Base-by-base conservation (phyloP, 2,329 filamentous ascomycete species). In the Raffaelea deltoideospora region DNA sequence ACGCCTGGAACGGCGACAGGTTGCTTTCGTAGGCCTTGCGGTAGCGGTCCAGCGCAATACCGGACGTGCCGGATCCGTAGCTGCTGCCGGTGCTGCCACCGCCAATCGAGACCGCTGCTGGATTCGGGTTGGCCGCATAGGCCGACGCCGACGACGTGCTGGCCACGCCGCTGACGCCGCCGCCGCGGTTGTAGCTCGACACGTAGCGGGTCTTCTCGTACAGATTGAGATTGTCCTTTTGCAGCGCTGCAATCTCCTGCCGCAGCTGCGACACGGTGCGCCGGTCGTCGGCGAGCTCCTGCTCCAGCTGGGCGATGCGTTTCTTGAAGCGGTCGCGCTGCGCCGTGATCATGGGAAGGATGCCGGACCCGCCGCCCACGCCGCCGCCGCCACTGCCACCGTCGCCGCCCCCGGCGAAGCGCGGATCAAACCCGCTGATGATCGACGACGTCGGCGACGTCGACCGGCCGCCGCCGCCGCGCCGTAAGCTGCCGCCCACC, bases 181-280 rank as follows among this genome's bases (percentile, higher is more conserved):
- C 71, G 32, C 71, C 71, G 37, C 87, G 76, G 55, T 79, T 93
- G 63, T 95, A 98, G 3, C 84, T 87, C 7, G 86, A 94, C 19
- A 96, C 77, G 54, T 98, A 98, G 47, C 90, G 76, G 15, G 88
- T 94, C 68, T 96, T 98, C 58, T 98, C 90, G 56, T 98, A 98
- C 8, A 98, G 68, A 48, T 81, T 86, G 26, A 98, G 67, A 53
- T 98, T 98, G 58, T 98, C 90, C 55, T 87, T 93, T 53, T 98
- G 92, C 29, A 98, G 64, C 2, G 86, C 84, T 6, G 86, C 79
- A 41, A 96, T 76, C 54, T 98, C 90, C 48, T 92, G 84, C 31
- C 90, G 76, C 33, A 98, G 66, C 26, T 87, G 80, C 17, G 86
- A 88, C 18, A 95, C 76, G 1, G 73, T 81, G 33, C 75, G 71